phyloP scores from a whole-genome alignment of 805 yeast species.

The Zygotorulaspora florentina region DNA sequence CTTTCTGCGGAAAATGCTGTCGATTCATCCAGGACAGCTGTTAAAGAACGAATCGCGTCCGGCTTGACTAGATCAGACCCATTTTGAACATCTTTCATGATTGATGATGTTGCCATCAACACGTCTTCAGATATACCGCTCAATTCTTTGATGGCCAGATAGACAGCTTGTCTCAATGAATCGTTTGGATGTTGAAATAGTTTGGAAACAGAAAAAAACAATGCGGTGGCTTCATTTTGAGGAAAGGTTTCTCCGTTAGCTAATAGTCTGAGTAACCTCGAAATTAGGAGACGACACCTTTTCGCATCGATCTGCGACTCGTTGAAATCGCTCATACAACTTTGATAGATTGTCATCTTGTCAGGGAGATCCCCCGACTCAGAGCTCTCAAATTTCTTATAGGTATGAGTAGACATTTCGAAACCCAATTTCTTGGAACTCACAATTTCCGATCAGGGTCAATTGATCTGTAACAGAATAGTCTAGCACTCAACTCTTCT shows the following conservation, averaged over 20 bases:
- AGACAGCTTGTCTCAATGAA: slow-evolving; percentile 86
- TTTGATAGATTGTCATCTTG: slow-evolving; percentile 96
- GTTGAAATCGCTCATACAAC: slow-evolving; percentile 88
- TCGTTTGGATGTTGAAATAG: slow-evolving; percentile 85
- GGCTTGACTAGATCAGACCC: slow-evolving; percentile 86
- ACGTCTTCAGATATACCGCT: slow-evolving; percentile 82
- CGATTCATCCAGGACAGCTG: slow-evolving; percentile 82
- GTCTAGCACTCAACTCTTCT: background rate
- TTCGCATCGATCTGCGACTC: slow-evolving; percentile 85
- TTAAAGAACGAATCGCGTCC: slow-evolving; percentile 87
- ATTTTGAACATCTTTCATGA: slow-evolving; percentile 95
- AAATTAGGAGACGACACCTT: slow-evolving; percentile 76
- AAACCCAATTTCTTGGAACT: slow-evolving; percentile 1
- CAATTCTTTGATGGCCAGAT: slow-evolving; percentile 89
- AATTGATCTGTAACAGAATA: too few species aligned
- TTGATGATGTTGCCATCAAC: slow-evolving; percentile 95
- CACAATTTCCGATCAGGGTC: background rate
- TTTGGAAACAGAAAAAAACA: slow-evolving; percentile 91
- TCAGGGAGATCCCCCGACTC: slow-evolving; percentile 72
- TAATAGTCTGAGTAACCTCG: slow-evolving; percentile 76
- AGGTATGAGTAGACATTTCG: slow-evolving; percentile 73
- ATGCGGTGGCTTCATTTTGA: slow-evolving; percentile 80
- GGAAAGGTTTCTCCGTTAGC: slow-evolving; percentile 87
- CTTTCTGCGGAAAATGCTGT: slow-evolving; percentile 94
- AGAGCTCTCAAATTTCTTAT: slow-evolving; percentile 78